Base-by-base conservation (phyloP, 2,329 filamentous ascomycete genomes). In the Grosmannia clavigera region DNA sequence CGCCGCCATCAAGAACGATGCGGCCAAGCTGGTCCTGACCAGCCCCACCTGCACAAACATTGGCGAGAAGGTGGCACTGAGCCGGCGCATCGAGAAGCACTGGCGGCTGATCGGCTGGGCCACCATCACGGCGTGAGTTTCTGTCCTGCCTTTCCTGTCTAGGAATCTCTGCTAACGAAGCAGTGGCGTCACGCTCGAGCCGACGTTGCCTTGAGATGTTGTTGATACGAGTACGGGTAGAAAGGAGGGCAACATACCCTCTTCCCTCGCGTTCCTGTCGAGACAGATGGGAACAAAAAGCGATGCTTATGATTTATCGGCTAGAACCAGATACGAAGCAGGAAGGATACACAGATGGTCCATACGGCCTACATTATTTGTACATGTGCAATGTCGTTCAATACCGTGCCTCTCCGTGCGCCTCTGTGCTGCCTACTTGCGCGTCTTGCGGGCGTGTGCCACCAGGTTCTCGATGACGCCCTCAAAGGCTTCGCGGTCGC, bases 11-110 rank as follows among this genome's bases (percentile, higher is more conserved):
- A 96, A 94, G 83, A 92, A 92, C 70, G 94, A 99, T 82, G 92
- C 92, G 61, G 94, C 94, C 61, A 96, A 96, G 80, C 82, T 99
- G 66, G 87, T 90, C 62, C 80, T 99, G 68, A 97, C 92, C 63
- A 92, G 85, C 72, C 92, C 92, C 53, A 94, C 94, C 61, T 99
- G 94, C 80, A 99, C 94, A 57, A 92, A 95, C 73, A 87, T 96
- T 70, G 92, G 92, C 66, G 92, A 99, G 81, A 97, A 99, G 87
- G 92, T 99, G 70, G 94, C 94, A 51, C 81, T 99, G 70, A 91
- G 86, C 73, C 83, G 94, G 77, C 89, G 94, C 85, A 96, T 97
- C 70, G 94, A 99, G 77, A 97, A 97, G 84, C 92, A 96, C 77
- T 97, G 92, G 92, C 89, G 91, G 77, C 81, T 95, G 71, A 95